These are phyloP conservation scores for Claviceps cyperi DNA, from an alignment of 2,329 filamentous ascomycete species.

Conservation along the genomic window DNA sequence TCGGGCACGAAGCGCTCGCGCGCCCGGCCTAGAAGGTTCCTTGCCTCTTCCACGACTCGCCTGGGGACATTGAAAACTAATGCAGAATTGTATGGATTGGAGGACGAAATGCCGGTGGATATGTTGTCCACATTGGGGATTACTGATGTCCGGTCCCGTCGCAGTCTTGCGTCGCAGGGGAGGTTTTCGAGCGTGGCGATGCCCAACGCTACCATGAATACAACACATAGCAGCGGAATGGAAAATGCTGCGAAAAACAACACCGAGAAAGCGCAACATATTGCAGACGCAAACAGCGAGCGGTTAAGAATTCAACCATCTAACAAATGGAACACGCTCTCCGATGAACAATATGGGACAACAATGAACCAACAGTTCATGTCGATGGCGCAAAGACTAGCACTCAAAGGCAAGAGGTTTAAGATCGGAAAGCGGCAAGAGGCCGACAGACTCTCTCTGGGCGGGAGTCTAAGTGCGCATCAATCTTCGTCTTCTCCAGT, in stretches of 20 bases:
- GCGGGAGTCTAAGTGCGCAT: neutral
- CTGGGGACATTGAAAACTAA: neutral
- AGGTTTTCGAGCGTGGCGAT: neutral
- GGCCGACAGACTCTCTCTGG: neutral
- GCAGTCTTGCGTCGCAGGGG: neutral
- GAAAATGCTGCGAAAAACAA: neutral
- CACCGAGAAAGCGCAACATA: neutral
- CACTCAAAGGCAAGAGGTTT: constrained; percentile 36
- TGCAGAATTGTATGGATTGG: neutral
- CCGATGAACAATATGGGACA: neutral
- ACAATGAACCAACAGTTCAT: constrained; percentile 22
- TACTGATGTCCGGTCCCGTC: neutral
- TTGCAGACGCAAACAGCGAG: neutral
- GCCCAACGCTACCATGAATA: no score
- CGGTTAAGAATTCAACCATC: neutral
- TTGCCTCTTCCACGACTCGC: neutral
- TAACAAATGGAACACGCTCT: neutral
- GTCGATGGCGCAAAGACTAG: constrained; percentile 45
- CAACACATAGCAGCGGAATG: neutral
- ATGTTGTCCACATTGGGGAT: neutral
- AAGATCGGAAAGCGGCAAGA: constrained; percentile 30
- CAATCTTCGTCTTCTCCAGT: neutral
- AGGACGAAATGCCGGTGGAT: neutral
- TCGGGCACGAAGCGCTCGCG: constrained; percentile 10
- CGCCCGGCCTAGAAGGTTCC: constrained; percentile 15